These are phyloP conservation scores for Austroboletus niveus DNA, from an alignment of 1,284 basidiomycete genomes.

Conservation along the genomic window DNA sequence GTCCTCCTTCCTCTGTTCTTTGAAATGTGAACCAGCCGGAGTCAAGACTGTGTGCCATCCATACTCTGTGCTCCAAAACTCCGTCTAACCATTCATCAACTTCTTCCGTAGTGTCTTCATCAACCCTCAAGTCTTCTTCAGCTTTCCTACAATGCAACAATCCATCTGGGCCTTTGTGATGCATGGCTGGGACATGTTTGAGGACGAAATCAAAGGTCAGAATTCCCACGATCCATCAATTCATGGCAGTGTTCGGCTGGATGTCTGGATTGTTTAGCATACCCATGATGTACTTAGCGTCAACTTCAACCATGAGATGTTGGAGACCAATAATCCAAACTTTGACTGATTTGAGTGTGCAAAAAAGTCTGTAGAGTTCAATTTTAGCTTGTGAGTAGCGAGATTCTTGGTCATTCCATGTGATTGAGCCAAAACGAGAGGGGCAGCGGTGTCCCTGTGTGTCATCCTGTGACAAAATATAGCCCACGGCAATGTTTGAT, in stretches of 20 bases:
- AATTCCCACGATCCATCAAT: constrained; percentile 41
- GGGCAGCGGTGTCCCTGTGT: constrained; percentile 14
- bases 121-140: background rate
- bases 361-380: constrained; percentile 40
- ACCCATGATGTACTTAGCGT: background rate
- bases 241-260: constrained; percentile 35
- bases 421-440: constrained; percentile 36
- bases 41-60: background rate
- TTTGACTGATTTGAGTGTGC: constrained; percentile 10
- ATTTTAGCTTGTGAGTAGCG: constrained; percentile 42
- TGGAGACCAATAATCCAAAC: background rate
- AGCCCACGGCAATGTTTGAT: constrained; percentile 32
- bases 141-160: background rate
- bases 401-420: constrained; percentile 35
- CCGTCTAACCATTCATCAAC: background rate
- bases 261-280: constrained; percentile 7
- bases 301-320: background rate
- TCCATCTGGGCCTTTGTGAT: background rate
- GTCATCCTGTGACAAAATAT: constrained; percentile 33
- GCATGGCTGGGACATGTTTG: background rate
- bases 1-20: background rate
- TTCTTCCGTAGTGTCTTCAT: background rate
- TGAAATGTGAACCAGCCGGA: background rate
- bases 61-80: background rate
- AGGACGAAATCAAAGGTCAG: constrained; percentile 34